Percentiles rank a stretch among this genome's conserved stretches.
These are phyloP conservation scores for Aristolochia californica DNA, from an alignment of 164 flowering plant species.

Conservation along the genomic window DNA sequence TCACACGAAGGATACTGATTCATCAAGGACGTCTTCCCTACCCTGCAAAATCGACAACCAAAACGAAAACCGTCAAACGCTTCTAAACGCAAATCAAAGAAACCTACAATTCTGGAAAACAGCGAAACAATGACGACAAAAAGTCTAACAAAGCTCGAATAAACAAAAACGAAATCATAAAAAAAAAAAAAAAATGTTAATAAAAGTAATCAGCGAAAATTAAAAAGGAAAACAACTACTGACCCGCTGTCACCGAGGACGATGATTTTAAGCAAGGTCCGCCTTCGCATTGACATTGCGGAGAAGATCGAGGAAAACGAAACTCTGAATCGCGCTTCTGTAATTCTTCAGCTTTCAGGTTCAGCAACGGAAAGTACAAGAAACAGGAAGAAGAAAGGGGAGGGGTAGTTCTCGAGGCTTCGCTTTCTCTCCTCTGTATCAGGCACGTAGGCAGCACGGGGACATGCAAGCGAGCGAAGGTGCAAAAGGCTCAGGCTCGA, in stretches of 20 bases:
- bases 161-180: not conserved
- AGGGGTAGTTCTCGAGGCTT: not conserved
- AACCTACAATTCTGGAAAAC: conserved; percentile 1
- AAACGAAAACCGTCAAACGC: conserved; percentile 1
- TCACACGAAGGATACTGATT: conserved; percentile 68
- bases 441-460: too few relatives aligned
- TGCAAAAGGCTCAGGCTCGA: too few relatives aligned
- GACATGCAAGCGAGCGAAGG: too few relatives aligned
- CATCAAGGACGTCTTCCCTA: conserved; percentile 92
- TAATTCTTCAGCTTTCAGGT: too few relatives aligned
- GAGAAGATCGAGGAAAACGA: not conserved
- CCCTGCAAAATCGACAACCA: conserved; percentile 34
- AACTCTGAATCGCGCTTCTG: not conserved
- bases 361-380: too few relatives aligned
- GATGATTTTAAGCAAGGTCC: conserved; percentile 86
- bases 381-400: too few relatives aligned
- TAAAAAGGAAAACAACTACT: conserved; percentile 1
- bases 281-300: conserved; percentile 61
- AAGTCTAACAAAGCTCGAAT: not conserved
- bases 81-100: not conserved
- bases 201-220: not conserved
- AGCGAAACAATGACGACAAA: not conserved
- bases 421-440: not conserved
- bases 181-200: not conserved
- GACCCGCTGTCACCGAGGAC: conserved; percentile 98